Evolutionary conservation across 768 basidiomycete species (phyloP).

Genomic region (Sporobolomyces phaffii): DNA sequence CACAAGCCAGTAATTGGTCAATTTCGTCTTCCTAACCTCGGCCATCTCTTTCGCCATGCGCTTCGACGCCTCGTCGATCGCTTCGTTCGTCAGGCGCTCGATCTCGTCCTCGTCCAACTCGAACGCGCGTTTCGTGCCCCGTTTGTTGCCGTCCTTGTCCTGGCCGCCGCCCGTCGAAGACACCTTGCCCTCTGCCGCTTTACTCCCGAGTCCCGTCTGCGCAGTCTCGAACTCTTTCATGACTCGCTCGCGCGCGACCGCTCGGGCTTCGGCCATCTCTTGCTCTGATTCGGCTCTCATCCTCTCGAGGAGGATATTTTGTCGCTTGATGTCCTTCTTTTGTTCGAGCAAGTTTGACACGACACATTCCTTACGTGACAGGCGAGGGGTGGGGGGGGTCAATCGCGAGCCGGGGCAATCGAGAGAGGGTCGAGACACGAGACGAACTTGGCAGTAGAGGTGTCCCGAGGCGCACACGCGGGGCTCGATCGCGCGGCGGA

Average conservation of each 20-base stretch:
- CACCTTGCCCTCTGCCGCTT: conserved; percentile 46
- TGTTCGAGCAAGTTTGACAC: conserved; percentile 77
- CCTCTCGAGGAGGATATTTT: conserved; percentile 69
- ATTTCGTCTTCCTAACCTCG: conserved; percentile 73
- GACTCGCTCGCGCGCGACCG: conserved; percentile 79
- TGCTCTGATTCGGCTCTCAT: conserved; percentile 73
- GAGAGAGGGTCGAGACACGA: neutral
- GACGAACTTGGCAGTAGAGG: conserved; percentile 68
- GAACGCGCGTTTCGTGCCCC: conserved; percentile 70
- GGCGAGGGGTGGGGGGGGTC: no score
- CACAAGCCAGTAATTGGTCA: conserved; percentile 90
- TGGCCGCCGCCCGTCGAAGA: conserved; percentile 34
- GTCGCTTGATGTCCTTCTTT: conserved; percentile 87
- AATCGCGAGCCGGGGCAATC: no score
- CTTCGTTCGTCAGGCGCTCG: conserved; percentile 66
- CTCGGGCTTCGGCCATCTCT: conserved; percentile 62
- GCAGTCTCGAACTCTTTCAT: conserved; percentile 81
- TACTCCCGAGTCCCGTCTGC: conserved; percentile 63
- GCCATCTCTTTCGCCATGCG: conserved; percentile 65
- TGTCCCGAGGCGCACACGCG: conserved; percentile 79
- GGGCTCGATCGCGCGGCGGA: conserved; percentile 75
- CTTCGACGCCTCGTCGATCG: conserved; percentile 78
- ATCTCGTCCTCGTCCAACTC: conserved; percentile 69
- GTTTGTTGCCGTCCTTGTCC: conserved; percentile 34
- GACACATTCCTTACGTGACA: conserved; percentile 63